Conservation (phyloP, 2,329 filamentous ascomycete species). For the Calonectria ilicicola region DNA sequence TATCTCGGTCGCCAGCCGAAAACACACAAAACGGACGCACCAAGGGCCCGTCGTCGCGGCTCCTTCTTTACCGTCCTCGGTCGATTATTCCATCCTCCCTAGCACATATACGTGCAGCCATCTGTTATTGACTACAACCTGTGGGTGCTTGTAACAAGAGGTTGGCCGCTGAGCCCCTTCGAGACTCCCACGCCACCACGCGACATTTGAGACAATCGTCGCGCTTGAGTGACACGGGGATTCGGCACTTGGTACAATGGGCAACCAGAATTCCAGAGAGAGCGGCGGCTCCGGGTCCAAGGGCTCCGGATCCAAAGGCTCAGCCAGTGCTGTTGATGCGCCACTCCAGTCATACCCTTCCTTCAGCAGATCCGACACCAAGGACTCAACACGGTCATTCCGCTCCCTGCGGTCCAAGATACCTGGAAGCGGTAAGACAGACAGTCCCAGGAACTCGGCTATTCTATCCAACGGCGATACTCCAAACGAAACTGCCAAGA, state of each 20-base stretch:
- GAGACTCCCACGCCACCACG: conserved; percentile 40
- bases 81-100: conserved; percentile 66
- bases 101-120: conserved; percentile 44
- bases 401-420: conserved; percentile 91
- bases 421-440: conserved; percentile 76
- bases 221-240: conserved; percentile 35
- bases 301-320: conserved; percentile 64
- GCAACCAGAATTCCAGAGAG: conserved; percentile 79
- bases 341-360: conserved; percentile 87
- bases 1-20: conserved; percentile 44
- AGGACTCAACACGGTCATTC: conserved; percentile 90
- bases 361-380: conserved; percentile 91
- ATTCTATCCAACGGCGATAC: conserved; percentile 72
- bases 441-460: conserved; percentile 84
- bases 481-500: conserved; percentile 65
- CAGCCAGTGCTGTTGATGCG: conserved; percentile 57
- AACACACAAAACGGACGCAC: conserved; percentile 62
- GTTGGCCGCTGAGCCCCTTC: conserved; percentile 36
- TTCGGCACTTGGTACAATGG: conserved; percentile 64
- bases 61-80: conserved; percentile 64
- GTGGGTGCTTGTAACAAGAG: conserved; percentile 26
- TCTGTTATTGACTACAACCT: conserved; percentile 21
- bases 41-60: conserved; percentile 57
- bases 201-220: conserved; percentile 45
- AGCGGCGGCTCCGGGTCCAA: conserved; percentile 59